Conservation (phyloP, 768 basidiomycete species). For the Exidia glandulosa region DNA sequence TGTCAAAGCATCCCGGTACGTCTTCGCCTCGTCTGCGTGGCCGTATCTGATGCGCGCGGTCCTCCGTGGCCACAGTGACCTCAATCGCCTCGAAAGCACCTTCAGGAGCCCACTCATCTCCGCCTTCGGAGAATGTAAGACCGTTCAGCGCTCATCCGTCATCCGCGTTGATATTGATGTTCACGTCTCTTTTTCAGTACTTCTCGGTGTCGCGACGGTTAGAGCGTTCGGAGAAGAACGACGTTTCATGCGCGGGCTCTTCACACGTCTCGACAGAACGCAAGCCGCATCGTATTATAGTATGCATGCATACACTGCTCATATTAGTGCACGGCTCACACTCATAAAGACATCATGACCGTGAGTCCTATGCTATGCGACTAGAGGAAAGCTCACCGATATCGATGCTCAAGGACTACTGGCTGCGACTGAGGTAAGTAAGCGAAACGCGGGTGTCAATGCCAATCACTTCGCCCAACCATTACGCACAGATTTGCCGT, state of each 20-base stretch:
- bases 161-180: conserved; percentile 2
- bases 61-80: conserved; percentile 17
- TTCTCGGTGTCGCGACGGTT: conserved; percentile 15
- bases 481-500: conserved; percentile 18
- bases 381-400: too few species aligned
- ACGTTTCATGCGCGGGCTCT: conserved; percentile 3
- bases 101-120: conserved; percentile 14
- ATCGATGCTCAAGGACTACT: neutral
- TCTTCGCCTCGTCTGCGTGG: neutral
- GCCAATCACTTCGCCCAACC: neutral
- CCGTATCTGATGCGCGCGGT: neutral
- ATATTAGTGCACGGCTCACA: neutral
- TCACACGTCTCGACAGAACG: neutral
- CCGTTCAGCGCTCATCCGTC: neutral
- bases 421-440: conserved; percentile 11
- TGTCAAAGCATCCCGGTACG: neutral
- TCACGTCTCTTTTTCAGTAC: conserved; percentile 12
- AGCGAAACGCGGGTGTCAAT: conserved; percentile 10
- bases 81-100: conserved; percentile 24
- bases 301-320: neutral
- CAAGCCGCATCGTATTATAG: conserved; percentile 1
- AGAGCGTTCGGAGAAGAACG: conserved; percentile 8
- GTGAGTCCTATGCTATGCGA: neutral
- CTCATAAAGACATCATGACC: neutral
- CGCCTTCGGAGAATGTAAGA: conserved; percentile 5